phyloP scores from a whole-genome alignment of 2,329 filamentous ascomycete species.

The Fusarium nelsonii region DNA sequence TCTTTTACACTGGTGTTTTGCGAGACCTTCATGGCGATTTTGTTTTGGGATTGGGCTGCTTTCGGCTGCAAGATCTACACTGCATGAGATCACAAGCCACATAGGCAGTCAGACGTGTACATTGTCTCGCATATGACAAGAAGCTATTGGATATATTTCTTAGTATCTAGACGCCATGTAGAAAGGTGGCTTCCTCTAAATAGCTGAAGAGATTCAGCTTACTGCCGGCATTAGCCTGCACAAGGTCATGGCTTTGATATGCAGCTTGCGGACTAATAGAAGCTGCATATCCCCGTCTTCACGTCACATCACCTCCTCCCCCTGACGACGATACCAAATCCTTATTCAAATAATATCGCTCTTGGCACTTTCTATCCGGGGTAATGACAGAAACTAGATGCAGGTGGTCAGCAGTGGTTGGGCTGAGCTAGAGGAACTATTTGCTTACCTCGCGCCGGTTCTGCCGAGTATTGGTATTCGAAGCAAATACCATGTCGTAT shows the following conservation, averaged over 20 bases:
- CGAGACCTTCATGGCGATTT: background rate
- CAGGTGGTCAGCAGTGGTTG: conserved; percentile 4
- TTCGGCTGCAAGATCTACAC: conserved; percentile 5
- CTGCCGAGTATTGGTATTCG: background rate
- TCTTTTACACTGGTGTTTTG: background rate
- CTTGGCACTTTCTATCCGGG: background rate
- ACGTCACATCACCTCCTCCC: background rate
- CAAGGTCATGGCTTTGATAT: background rate
- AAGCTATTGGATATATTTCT: background rate
- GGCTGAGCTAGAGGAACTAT: conserved; percentile 1
- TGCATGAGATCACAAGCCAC: conserved; percentile 6
- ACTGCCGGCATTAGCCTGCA: background rate
- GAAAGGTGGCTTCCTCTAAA: background rate
- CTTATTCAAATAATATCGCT: background rate
- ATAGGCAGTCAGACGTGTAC: background rate
- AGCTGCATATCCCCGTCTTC: background rate
- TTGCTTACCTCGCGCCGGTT: background rate
- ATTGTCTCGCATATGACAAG: conserved; percentile 6
- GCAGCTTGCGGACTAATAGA: conserved; percentile 5
- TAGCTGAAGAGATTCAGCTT: conserved; percentile 13
- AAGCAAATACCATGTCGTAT: background rate
- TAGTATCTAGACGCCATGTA: background rate
- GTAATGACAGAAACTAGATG: background rate
- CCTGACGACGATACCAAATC: background rate
- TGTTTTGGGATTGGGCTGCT: conserved; percentile 18